Evolutionary conservation across 1,284 basidiomycete species (phyloP).

Genomic region (Austroboletus niveus): DNA sequence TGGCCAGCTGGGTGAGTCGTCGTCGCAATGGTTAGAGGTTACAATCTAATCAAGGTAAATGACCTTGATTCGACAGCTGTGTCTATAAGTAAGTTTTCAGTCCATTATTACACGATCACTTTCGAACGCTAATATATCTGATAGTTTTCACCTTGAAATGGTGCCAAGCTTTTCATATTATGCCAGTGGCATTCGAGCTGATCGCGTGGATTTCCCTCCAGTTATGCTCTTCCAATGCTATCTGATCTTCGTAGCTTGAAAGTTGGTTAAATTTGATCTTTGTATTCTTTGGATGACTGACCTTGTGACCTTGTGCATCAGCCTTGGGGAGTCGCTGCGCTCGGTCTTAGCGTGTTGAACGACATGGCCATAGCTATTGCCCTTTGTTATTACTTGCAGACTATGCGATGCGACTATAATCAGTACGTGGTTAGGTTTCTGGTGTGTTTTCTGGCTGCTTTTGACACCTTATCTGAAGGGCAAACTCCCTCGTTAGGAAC

Average conservation of each 20-base stretch:
- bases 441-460: neutral
- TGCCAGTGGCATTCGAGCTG: constrained; percentile 18
- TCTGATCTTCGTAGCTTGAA: constrained; percentile 13
- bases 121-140: constrained; percentile 1
- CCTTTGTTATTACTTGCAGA: constrained; percentile 52
- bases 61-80: constrained; percentile 8
- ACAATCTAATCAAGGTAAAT: constrained; percentile 3
- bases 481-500: constrained; percentile 58
- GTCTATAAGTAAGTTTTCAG: constrained; percentile 15
- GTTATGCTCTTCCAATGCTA: constrained; percentile 13
- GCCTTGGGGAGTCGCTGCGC: constrained; percentile 42
- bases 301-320: constrained; percentile 15
- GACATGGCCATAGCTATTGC: constrained; percentile 48
- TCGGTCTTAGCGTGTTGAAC: constrained; percentile 44
- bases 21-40: neutral
- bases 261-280: constrained; percentile 8
- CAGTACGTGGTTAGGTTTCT: constrained; percentile 14
- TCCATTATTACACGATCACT: neutral
- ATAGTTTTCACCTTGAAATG: constrained; percentile 48
- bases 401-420: constrained; percentile 43
- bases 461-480: constrained; percentile 35
- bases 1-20: constrained; percentile 46
- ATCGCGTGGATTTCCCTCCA: constrained; percentile 8
- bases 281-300: neutral
- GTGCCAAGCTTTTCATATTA: constrained; percentile 29